Evolutionary conservation across 768 basidiomycete genomes (phyloP).

Genomic region (Kwoniella europaea): DNA sequence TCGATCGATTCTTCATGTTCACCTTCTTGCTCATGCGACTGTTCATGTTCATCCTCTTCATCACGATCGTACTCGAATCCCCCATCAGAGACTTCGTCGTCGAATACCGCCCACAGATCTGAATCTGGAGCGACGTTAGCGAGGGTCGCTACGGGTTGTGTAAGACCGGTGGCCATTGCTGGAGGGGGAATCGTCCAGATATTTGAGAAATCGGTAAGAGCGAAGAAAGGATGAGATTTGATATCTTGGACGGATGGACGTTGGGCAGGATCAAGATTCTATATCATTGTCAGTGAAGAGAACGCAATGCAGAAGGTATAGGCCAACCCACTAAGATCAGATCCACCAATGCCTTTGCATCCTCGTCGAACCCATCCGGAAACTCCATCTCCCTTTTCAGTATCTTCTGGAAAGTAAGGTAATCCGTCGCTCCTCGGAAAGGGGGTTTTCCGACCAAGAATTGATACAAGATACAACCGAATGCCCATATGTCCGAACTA

Average conservation of each 20-base stretch:
- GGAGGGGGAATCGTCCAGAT: slow-evolving; percentile 52
- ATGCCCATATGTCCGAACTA: slow-evolving; percentile 93
- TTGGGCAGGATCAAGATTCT: slow-evolving; percentile 53
- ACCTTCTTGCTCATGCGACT: slow-evolving; percentile 3
- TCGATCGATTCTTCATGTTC: slow-evolving; percentile 6
- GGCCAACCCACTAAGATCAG: slow-evolving; percentile 69
- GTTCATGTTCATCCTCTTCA: slow-evolving; percentile 17
- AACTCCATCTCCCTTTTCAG: slow-evolving; percentile 83
- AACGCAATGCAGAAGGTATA: not conserved
- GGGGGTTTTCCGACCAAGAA: slow-evolving; percentile 89
- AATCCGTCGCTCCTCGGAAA: slow-evolving; percentile 86
- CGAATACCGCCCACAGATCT: slow-evolving; percentile 54
- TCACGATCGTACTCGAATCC: slow-evolving; percentile 43
- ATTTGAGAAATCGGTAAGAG: slow-evolving; percentile 39
- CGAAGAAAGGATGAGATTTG: slow-evolving; percentile 55
- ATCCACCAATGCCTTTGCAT: slow-evolving; percentile 79
- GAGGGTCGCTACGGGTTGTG: slow-evolving; percentile 33
- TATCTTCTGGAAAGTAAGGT: slow-evolving; percentile 93
- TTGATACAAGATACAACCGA: slow-evolving; percentile 92
- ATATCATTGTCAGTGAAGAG: not conserved
- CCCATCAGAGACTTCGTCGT: slow-evolving; percentile 50
- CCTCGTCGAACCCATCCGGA: slow-evolving; percentile 80
- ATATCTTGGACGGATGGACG: slow-evolving; percentile 48
- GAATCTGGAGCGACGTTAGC: slow-evolving; percentile 27
- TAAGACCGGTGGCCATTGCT: slow-evolving; percentile 44